Conservation (phyloP, 2,329 filamentous ascomycete species). For the Ambrosiella cleistominuta region DNA sequence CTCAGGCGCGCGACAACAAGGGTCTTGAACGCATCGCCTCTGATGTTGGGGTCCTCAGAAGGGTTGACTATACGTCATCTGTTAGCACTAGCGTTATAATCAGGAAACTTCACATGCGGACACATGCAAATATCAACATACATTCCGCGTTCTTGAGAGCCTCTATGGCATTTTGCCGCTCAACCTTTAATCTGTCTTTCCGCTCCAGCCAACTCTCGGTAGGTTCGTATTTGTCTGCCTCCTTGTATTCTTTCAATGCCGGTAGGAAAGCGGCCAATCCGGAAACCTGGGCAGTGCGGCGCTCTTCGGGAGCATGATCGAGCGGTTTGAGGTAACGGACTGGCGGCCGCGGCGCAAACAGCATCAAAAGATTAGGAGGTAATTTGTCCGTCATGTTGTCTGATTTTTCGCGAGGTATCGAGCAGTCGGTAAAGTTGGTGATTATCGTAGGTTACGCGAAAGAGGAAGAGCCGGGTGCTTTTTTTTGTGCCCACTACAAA, state of each 20-base stretch:
- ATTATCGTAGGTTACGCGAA: neutral
- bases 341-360: conserved; percentile 87
- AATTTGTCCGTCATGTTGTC: conserved; percentile 83
- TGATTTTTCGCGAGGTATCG: neutral
- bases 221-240: conserved; percentile 56
- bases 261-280: conserved; percentile 62
- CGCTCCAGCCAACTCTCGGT: conserved; percentile 88
- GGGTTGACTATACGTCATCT: conserved; percentile 49
- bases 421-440: neutral
- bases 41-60: conserved; percentile 66
- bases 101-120: neutral
- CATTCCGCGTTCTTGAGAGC: conserved; percentile 34
- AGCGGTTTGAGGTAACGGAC: conserved; percentile 72
- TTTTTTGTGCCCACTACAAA: no score
- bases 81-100: neutral
- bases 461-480: neutral
- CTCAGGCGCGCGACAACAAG: conserved; percentile 80
- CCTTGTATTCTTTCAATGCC: conserved; percentile 58
- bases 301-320: conserved; percentile 69
- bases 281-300: conserved; percentile 53
- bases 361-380: conserved; percentile 75
- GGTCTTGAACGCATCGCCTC: conserved; percentile 88
- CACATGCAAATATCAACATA: neutral
- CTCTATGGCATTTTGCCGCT: conserved; percentile 56
- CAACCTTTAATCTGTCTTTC: conserved; percentile 64